Conservation (phyloP, 169 alveolate species). For the Plasmodium sp. region DNA sequence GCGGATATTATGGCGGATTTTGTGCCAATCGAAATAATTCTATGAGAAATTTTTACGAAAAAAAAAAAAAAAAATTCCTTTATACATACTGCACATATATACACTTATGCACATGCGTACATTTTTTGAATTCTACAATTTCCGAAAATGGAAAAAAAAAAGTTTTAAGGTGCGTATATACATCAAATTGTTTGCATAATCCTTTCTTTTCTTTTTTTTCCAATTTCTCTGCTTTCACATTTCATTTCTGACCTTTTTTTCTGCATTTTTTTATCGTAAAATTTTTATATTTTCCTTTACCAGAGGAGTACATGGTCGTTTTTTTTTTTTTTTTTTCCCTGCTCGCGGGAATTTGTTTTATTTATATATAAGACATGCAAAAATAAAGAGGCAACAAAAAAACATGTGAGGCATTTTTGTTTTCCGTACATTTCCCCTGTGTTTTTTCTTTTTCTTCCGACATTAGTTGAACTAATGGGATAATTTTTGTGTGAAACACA, state of each 20-base stretch:
- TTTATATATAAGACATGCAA: slow-evolving; percentile 35
- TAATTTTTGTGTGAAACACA: slow-evolving; percentile 4
- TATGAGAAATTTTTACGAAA: slow-evolving; percentile 52
- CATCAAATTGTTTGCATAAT: slow-evolving; percentile 11
- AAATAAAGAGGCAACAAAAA: slow-evolving; percentile 2
- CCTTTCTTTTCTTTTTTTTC: neutral
- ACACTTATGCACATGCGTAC: neutral
- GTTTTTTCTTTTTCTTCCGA: slow-evolving; percentile 5
- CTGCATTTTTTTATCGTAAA: neutral
- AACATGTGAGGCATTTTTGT: neutral
- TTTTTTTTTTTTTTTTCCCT: neutral
- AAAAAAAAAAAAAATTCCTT: slow-evolving; percentile 7
- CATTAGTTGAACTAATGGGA: slow-evolving; percentile 25
- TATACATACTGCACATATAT: neutral
- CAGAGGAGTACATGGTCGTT: neutral
- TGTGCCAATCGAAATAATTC: slow-evolving; percentile 24
- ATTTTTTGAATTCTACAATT: slow-evolving; percentile 53
- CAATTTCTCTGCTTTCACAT: slow-evolving; percentile 20
- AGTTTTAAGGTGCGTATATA: slow-evolving; percentile 70
- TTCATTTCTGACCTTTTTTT: slow-evolving; percentile 14
- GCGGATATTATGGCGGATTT: neutral
- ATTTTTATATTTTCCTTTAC: slow-evolving; percentile 15
- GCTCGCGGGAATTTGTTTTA: neutral
- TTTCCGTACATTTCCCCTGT: neutral
- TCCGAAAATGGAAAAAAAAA: slow-evolving; percentile 27